phyloP scores from a whole-genome alignment of 352 stramenopile genomes.

The Phytophthora fragariaefolia region DNA sequence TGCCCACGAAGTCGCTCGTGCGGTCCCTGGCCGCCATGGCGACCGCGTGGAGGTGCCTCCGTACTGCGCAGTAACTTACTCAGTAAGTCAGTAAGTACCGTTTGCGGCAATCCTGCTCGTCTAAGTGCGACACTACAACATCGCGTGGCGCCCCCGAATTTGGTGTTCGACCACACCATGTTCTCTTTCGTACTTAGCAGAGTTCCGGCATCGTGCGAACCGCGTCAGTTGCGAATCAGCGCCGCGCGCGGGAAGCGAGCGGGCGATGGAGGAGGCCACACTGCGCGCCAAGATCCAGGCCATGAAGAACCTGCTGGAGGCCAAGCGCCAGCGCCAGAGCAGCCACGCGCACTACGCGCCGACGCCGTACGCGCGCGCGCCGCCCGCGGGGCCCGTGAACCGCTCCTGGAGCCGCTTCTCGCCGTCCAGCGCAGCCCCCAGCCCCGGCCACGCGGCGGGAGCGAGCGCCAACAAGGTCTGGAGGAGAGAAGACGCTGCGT shows the following conservation, averaged over 20 bases:
- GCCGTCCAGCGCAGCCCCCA: neutral
- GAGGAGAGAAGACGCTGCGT: conserved; percentile 35
- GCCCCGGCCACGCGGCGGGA: conserved; percentile 2
- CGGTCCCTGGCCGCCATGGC: conserved; percentile 55
- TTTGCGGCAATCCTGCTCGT: too few species aligned
- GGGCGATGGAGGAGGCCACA: conserved; percentile 70
- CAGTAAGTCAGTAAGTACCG: too few species aligned
- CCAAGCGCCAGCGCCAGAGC: conserved; percentile 34
- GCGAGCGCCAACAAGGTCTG: conserved; percentile 69
- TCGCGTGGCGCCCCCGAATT: neutral
- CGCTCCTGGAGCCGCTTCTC: conserved; percentile 55
- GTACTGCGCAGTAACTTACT: too few species aligned
- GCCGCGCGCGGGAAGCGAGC: neutral
- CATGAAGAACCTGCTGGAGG: conserved; percentile 79
- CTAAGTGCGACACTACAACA: neutral
- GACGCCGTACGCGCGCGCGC: conserved; percentile 15
- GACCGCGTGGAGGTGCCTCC: too few species aligned
- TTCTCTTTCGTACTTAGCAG: neutral
- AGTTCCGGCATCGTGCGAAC: neutral
- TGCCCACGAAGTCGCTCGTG: conserved; percentile 86
- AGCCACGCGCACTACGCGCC: conserved; percentile 12
- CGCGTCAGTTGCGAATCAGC: conserved; percentile 26
- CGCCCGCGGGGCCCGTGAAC: conserved; percentile 30
- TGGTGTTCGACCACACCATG: too few species aligned
- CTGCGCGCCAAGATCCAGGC: conserved; percentile 85